These are phyloP conservation scores for Candida buenavistaensis DNA, from an alignment of 1,139 yeast genomes.

Conservation along the genomic window DNA sequence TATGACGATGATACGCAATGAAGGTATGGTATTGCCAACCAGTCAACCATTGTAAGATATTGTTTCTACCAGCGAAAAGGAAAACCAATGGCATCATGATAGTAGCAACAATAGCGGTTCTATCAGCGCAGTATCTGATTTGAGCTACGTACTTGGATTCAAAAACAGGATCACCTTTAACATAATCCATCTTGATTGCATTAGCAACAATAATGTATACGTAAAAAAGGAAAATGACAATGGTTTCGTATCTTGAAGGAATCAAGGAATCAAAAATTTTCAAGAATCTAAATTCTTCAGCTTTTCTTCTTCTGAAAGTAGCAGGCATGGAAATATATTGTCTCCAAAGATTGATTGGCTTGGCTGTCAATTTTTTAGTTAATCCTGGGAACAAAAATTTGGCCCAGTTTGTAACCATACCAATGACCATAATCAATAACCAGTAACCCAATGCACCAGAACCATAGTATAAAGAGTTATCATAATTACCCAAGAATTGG, in stretches of 20 bases:
- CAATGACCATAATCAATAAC: slow-evolving; percentile 42
- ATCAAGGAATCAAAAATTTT: slow-evolving; percentile 22
- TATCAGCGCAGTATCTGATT: slow-evolving; percentile 29
- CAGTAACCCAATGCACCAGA: slow-evolving; percentile 49
- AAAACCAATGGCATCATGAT: slow-evolving; percentile 34
- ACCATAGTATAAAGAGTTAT: slow-evolving; percentile 48
- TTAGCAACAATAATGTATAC: slow-evolving; percentile 43
- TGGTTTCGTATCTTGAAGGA: slow-evolving; percentile 28
- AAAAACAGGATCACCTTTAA: slow-evolving; percentile 27
- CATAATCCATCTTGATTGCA: slow-evolving; percentile 21
- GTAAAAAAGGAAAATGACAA: slow-evolving; percentile 34
- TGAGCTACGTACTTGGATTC: slow-evolving; percentile 18
- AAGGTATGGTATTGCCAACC: slow-evolving; percentile 39
- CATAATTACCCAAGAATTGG: slow-evolving; percentile 33
- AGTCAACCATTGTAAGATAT: slow-evolving; percentile 41
- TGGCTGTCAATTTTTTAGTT: slow-evolving; percentile 22
- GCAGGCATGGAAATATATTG: slow-evolving; percentile 34
- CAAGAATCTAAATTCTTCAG: slow-evolving; percentile 21
- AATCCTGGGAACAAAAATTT: slow-evolving; percentile 26
- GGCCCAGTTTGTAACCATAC: slow-evolving; percentile 43
- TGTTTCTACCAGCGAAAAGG: slow-evolving; percentile 45
- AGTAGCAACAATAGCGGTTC: slow-evolving; percentile 33
- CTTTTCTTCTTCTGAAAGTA: slow-evolving; percentile 21
- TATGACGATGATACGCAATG: slow-evolving; percentile 39
- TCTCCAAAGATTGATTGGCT: slow-evolving; percentile 25